Base-by-base conservation (phyloP, 2,329 filamentous ascomycete species). In the Fusarium bactridioides region DNA sequence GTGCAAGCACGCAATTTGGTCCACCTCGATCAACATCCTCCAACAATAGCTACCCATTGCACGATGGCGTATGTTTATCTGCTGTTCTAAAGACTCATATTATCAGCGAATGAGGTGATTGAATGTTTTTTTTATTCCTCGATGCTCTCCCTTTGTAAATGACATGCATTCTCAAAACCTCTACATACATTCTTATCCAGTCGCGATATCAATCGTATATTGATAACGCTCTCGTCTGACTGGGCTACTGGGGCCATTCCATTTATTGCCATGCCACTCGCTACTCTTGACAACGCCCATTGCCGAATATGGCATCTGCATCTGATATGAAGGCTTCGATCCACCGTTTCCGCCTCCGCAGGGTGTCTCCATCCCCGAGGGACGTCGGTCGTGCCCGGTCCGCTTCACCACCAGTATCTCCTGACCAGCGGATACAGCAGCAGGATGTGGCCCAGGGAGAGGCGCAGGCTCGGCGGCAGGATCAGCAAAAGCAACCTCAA, bases 291-390 rank as follows among this genome's bases (percentile, higher is more conserved):
- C 25, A 57, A 41, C 61, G 25, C 54, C 53, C 19, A 38, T 57
- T 53, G 57, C 68, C 72, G 59, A 66, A 70, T 74, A 77, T 77
- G 69, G 76, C 72, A 67, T 72, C 77, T 55, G 74, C 72, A 69
- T 72, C 77, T 53, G 75, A 75, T 50, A 74, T 78, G 76, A 77
- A 77, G 57, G 73, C 70, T 50, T 77, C 76, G 61, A 70, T 76
- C 76, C 69, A 76, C 71, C 75, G 74, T 64, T 73, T 76, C 72
- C 75, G 74, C 61, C 62, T 76, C 59, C 72, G 73, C 68, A 70
- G 70, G 66, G 64, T 65, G 70, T 76, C 77, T 59, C 73, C 78
- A 54, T 74, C 78, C 45, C 73, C 75, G 23, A 61, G 64, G 50
- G 58, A 64, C 44, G 58, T 69, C 64, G 61, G 70, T 74, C 76